phyloP scores from a whole-genome alignment of 169 alveolate genomes.

The Plasmodium blacklocki region DNA sequence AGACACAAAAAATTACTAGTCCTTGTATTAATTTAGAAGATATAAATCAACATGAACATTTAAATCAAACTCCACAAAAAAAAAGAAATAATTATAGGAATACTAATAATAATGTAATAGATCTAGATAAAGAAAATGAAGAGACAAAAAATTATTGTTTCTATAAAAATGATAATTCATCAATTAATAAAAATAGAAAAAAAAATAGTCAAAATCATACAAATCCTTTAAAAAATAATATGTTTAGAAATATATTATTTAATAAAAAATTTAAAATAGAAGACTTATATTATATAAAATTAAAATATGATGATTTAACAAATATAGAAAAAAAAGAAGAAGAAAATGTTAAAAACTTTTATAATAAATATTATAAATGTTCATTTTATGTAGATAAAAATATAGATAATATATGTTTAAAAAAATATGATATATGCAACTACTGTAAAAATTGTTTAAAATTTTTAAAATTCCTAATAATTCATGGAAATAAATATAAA shows the following conservation, averaged over 20 bases:
- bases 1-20: no score
- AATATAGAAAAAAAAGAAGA: constrained; percentile 41
- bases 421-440: constrained; percentile 7
- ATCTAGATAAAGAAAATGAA: no score
- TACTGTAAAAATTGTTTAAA: constrained; percentile 54
- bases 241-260: constrained; percentile 8
- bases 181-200: not conserved
- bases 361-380: constrained; percentile 39
- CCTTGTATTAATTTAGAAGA: no score
- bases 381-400: constrained; percentile 17
- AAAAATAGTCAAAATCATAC: not conserved
- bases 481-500: constrained; percentile 45
- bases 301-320: constrained; percentile 27
- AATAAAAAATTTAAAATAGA: constrained; percentile 34
- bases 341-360: constrained; percentile 21
- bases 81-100: no score
- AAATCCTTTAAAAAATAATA: constrained; percentile 15
- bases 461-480: constrained; percentile 27
- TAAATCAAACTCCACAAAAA: no score
- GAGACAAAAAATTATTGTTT: not conserved
- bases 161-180: not conserved
- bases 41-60: no score
- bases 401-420: constrained; percentile 17
- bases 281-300: constrained; percentile 2
- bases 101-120: no score